phyloP scores from a whole-genome alignment of 495 filamentous ascomycete species.

The Aspergillus kassunensis region DNA sequence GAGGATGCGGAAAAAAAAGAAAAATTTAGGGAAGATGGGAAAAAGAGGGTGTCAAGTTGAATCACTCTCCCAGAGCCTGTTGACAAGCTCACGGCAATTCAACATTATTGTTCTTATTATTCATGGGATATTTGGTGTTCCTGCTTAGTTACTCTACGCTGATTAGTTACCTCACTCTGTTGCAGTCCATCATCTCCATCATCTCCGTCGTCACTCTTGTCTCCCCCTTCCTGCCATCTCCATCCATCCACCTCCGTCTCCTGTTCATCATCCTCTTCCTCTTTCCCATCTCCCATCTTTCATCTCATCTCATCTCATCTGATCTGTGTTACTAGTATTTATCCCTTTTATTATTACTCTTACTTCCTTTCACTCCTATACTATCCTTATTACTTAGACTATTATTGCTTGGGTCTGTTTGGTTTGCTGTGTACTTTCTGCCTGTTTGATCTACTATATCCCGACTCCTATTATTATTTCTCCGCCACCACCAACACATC shows the following conservation, averaged over 20 bases:
- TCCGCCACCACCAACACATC: constrained; percentile 4
- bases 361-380: constrained; percentile 7
- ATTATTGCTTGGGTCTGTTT: constrained; percentile 7
- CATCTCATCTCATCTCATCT: too few relatives aligned
- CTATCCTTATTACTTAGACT: background rate
- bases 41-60: background rate
- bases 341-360: constrained; percentile 11
- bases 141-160: constrained; percentile 7
- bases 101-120: constrained; percentile 7
- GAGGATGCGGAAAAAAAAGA: constrained; percentile 17
- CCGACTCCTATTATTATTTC: constrained; percentile 14
- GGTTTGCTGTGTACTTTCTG: constrained; percentile 6
- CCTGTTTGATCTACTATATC: constrained; percentile 11
- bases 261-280: constrained; percentile 9
- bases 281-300: background rate
- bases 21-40: constrained; percentile 1
- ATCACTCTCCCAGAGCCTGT: constrained; percentile 9
- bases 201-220: constrained; percentile 8
- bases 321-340: too few relatives aligned
- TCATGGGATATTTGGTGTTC: constrained; percentile 14
- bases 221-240: constrained; percentile 2
- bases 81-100: background rate
- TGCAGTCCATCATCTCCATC: background rate
- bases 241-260: constrained; percentile 5
- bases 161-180: constrained; percentile 15